Evolutionary conservation across 352 stramenopile species (phyloP), one percentile per base, ranked within the genome.

Genomic region (Elongisporangium anandrum): DNA sequence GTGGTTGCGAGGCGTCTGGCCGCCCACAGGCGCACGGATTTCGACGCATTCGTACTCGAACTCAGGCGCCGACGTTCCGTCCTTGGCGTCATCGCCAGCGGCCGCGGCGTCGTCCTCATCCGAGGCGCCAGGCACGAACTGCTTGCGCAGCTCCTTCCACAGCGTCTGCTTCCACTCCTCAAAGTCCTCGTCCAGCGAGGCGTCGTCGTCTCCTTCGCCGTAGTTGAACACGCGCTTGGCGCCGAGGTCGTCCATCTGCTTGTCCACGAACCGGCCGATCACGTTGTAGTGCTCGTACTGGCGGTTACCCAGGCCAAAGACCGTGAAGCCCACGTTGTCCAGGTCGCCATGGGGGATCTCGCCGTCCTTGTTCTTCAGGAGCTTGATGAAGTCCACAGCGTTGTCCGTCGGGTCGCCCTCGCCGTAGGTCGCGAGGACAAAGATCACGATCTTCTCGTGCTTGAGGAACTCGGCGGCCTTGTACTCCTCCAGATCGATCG

Each of bases 241-340:
- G 13, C 96, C 96, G 47, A 95, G 73, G 38, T 77, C 66, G 23
- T 82, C 88, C 63, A 99, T 85, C 13, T 88, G 68, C 23, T 78
- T 65, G 73, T 99, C 83, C 26, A 97, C 85, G 21, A 91, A 76
- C n/a, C 96, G 96, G 4, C 94, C 95, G 69, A 98, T 97, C 50
- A 87, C 82, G 69, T 99, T 99, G 79, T 95, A 99, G 70, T 99
- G 92, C 65, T 99, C 97, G 70, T 99, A 99, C 75, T 99, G 92
- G 24, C 73, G 92, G 75, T 99, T 99, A 22, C 97, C 97, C 0
- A 99, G 81, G 3, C 97, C 97, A 85, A 99, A 99, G 17, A 99
- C 97, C 50, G 91, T 88, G 74, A 85, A 99, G 13, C 91, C 61
- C 13, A 99, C 73, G 19, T 74, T 76, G 5, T 55, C 7, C 8